Base-by-base conservation (phyloP, 1,284 basidiomycete genomes). In the Ceratobasidium sp. region DNA sequence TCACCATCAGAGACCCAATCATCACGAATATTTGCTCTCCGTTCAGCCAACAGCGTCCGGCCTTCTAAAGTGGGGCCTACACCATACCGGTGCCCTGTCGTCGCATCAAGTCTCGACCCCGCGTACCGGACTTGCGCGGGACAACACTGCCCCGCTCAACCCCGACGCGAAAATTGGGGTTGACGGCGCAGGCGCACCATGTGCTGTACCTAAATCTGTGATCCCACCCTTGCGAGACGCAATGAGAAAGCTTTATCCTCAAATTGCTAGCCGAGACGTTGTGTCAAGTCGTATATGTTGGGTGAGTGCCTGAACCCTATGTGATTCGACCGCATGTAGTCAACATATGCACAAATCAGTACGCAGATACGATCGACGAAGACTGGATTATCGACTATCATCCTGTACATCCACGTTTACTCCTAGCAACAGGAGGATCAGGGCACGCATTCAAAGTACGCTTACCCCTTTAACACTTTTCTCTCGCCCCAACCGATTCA, bases 391-490 rank as follows among this genome's bases (percentile, higher is more conserved):
- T 96, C 79, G 93, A 94, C 48, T 87, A 84, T 61, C 88, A 91
- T 78, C 90, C 92, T 0, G 82, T 83, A 6, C 88, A 93, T 81
- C 82, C 86, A 12, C 87, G 88, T 0, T 81, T 96, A 20, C 83
- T 94, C 67, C 83, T 96, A 23, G 94, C 93, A 4, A 94, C 93
- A 0, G 92, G 89, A 17, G 94, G 92, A 6, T 93, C 91, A 80
- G 94, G 94, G 0, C 94, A 96, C 84, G 94, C 90, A 0, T 96
- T 91, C 87, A 96, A 95, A 88, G 93, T 91, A 77, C 75, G 83
- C 81, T 7, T n/a, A 62, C 23, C 26, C 62, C 42, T 33, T 67
- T 70, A 48, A 48, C 56, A 54, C 59, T 54, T 40, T 38, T 33
- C 48, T 68, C 56, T 70, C 12, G 57, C 26, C 38, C 46, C 56